Evolutionary conservation across 306 rosid species (phyloP), one percentile per base, ranked within the genome.

Genomic region (Ormosia semicastrata): DNA sequence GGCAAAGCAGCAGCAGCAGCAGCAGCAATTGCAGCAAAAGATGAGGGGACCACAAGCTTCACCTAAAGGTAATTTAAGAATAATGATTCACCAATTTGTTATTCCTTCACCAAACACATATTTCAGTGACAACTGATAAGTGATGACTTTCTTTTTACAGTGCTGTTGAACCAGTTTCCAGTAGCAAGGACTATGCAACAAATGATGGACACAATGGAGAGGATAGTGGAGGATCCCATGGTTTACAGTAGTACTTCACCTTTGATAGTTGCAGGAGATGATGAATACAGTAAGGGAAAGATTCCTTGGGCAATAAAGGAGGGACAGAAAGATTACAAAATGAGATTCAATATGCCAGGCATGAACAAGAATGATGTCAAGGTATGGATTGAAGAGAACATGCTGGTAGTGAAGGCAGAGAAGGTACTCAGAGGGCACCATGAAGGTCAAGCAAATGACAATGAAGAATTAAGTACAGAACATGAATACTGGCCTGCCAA

Each of bases 121-220:
- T 24, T 73, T 66, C 24, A 75, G 40, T 4, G 44, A 11, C n/a
- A 29, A n/a, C 4, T 83, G 13, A 76, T 24, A 75, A 76, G 60
- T 76, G 81, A 4, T 44, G 47, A 3, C 33, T 46, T 18, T 36
- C 52, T 52, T 71, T 18, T 43, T 36, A 0, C 73, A 79, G 87
- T 73, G 37, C 33, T 79, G 73, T 58, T 67, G 69, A 74, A 67
- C 67, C 81, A 73, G 59, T 84, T 79, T 84, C 87, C 87, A 14
- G 87, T 66, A 66, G 67, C 87, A 6, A 79, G 81, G 8, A 73
- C 84, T 4, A 18, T 79, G 81, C 84, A 72, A 64, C 87, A 84
- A 79, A 79, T 78, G 87, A 65, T 84, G 84, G 87, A 84, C 60
- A 79, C 87, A 66, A 66, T 84, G 84, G 87, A 84, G 8, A 73